Evolutionary conservation across 768 basidiomycete species (phyloP), one percentile per base, ranked within the genome.

Genomic region (Mycena pura): DNA sequence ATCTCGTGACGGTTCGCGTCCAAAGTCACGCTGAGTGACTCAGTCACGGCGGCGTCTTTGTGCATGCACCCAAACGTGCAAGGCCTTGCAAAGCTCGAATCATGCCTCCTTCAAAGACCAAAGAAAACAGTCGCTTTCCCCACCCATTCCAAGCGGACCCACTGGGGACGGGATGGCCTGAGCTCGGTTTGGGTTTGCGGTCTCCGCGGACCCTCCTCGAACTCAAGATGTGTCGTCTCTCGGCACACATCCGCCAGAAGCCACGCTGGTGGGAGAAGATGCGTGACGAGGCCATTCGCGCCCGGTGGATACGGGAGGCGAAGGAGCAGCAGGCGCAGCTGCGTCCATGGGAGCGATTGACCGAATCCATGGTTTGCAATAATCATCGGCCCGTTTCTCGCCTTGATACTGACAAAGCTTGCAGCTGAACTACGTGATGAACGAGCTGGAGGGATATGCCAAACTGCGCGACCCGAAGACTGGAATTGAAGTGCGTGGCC

Each of bases 361-460:
- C 65, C 9, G 58, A 60, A 15, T 53, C 60, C 15, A 66, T 66
- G 65, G 65, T 66, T 32, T 43, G n/a, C 1, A 22, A 19, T 44
- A 0, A n/a, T n/a, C n/a, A n/a, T n/a, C n/a, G n/a, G n/a, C n/a
- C n/a, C 45, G 1, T n/a, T 15, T 21, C 28, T n/a, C n/a, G 29
- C 6, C 6, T 17, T 6, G 22, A 4, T 25, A 11, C 14, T 19
- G 17, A 27, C 17, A 21, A 7, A 5, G 6, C n/a, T 34, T 27
- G 27, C 28, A 67, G 57, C 22, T 69, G 39, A 59, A 66, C 45
- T 66, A 67, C 46, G 66, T 66, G 14, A 47, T 69, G 40, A 43
- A 21, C 11, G 68, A 69, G 48, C 45, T 71, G 29, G 57, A 69
- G 13, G 58, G 39, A 5, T 71, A 67, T 54, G 64, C 59, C 11